phyloP scores from a whole-genome alignment of 768 basidiomycete species.

The Suillus brevipes region DNA sequence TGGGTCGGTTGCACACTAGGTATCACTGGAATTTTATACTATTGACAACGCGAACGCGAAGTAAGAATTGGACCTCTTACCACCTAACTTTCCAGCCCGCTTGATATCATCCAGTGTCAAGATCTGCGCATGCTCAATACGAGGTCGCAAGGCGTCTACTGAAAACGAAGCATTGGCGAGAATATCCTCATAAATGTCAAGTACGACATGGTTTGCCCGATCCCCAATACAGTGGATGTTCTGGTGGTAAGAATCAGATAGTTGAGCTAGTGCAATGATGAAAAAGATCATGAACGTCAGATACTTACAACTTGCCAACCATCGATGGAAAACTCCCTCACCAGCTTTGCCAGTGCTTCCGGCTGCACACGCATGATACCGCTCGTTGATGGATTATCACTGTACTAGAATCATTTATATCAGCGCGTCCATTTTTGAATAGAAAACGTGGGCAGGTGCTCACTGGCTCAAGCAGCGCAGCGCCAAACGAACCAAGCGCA shows the following conservation, averaged over 20 bases:
- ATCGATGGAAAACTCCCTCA: slow-evolving; percentile 65
- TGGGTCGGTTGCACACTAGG: slow-evolving; percentile 93
- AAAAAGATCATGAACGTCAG: neutral
- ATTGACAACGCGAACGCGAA: neutral
- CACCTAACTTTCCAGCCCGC: slow-evolving; percentile 70
- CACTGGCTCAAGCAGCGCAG: slow-evolving; percentile 75
- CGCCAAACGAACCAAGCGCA: slow-evolving; percentile 90
- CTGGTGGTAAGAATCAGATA: slow-evolving; percentile 39
- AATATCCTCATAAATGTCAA: slow-evolving; percentile 80
- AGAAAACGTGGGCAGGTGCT: neutral
- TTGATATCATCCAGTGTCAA: slow-evolving; percentile 68
- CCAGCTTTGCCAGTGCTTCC: slow-evolving; percentile 51
- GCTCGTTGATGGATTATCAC: slow-evolving; percentile 67
- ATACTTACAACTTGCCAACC: slow-evolving; percentile 81
- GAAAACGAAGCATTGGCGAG: slow-evolving; percentile 33
- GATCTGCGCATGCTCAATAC: slow-evolving; percentile 95
- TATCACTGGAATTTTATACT: slow-evolving; percentile 56
- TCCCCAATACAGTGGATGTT: slow-evolving; percentile 91
- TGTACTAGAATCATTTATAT: slow-evolving; percentile 44
- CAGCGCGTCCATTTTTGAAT: neutral
- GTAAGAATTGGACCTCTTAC: slow-evolving; percentile 39
- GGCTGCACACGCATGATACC: slow-evolving; percentile 70
- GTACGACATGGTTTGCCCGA: slow-evolving; percentile 76
- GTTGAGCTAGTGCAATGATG: neutral
- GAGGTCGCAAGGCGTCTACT: slow-evolving; percentile 48